These are phyloP conservation scores for Cryptosporidium xiaoi DNA, from an alignment of 169 alveolate species.

Conservation along the genomic window DNA sequence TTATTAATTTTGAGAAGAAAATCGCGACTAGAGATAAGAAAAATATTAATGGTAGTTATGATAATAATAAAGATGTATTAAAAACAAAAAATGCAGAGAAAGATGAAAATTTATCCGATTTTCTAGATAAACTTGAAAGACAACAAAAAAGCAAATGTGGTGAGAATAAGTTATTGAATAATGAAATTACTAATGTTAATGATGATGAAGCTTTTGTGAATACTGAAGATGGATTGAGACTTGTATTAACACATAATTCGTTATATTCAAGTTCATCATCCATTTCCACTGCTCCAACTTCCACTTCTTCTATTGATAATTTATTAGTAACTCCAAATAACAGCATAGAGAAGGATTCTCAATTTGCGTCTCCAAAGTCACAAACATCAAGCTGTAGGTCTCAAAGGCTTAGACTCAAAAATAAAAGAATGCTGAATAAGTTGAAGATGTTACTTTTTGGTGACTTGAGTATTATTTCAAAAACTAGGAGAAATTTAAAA, in stretches of 20 bases:
- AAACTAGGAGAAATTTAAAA: slow-evolving; percentile 24
- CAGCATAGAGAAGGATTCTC: background rate
- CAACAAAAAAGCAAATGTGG: background rate
- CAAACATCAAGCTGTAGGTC: background rate
- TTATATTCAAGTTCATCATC: background rate
- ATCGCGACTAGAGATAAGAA: background rate
- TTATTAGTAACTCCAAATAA: background rate
- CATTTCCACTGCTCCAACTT: background rate
- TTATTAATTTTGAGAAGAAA: slow-evolving; percentile 8
- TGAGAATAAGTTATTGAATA: background rate
- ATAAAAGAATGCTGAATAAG: background rate
- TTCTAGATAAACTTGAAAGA: slow-evolving; percentile 1
- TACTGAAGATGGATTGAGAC: slow-evolving; percentile 10
- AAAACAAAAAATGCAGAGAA: background rate
- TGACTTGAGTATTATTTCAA: slow-evolving; percentile 20
- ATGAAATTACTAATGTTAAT: background rate
- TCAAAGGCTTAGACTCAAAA: background rate
- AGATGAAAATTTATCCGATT: background rate
- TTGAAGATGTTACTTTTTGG: background rate
- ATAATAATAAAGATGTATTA: too few species aligned
- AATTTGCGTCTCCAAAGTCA: background rate
- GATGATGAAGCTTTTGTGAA: background rate
- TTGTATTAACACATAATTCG: slow-evolving; percentile 7
- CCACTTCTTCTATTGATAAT: background rate
- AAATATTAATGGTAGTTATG: background rate